Conservation (phyloP, 2,329 filamentous ascomycete genomes). For the Talaromyces piceae region DNA sequence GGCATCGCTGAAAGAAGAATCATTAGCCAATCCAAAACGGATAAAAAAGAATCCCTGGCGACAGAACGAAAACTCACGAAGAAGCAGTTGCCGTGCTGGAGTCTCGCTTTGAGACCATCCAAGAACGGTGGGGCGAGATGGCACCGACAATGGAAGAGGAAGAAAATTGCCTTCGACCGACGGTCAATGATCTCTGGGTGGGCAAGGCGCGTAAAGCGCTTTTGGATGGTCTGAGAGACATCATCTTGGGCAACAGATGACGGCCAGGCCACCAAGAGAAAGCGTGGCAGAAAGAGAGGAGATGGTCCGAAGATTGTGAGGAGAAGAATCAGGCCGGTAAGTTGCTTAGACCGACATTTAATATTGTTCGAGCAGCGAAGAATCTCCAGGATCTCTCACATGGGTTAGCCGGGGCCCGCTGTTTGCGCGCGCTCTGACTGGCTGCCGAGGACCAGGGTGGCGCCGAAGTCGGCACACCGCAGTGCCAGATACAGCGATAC, state of each 20-base stretch:
- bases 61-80: slow-evolving; percentile 45
- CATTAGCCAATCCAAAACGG: background rate
- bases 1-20: slow-evolving; percentile 38
- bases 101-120: slow-evolving; percentile 31
- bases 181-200: slow-evolving; percentile 33
- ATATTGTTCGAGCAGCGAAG: too few species aligned
- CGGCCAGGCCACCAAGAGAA: slow-evolving; percentile 24
- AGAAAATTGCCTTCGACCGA: slow-evolving; percentile 36
- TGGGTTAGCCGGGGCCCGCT: background rate
- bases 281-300: slow-evolving; percentile 9
- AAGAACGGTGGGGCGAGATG: slow-evolving; percentile 37
- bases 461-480: background rate
- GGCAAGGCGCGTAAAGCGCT: slow-evolving; percentile 42
- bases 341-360: slow-evolving; percentile 4
- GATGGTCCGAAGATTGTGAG: background rate
- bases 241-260: slow-evolving; percentile 36
- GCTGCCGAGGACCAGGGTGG: background rate
- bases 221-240: slow-evolving; percentile 44
- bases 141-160: slow-evolving; percentile 38
- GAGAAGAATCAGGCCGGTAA: background rate
- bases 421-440: background rate
- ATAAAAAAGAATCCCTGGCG: background rate
- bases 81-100: slow-evolving; percentile 45
- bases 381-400: background rate
- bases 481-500: background rate